These are phyloP conservation scores for Adansonia digitata DNA, from an alignment of 345 rosid genomes.

Conservation along the genomic window DNA sequence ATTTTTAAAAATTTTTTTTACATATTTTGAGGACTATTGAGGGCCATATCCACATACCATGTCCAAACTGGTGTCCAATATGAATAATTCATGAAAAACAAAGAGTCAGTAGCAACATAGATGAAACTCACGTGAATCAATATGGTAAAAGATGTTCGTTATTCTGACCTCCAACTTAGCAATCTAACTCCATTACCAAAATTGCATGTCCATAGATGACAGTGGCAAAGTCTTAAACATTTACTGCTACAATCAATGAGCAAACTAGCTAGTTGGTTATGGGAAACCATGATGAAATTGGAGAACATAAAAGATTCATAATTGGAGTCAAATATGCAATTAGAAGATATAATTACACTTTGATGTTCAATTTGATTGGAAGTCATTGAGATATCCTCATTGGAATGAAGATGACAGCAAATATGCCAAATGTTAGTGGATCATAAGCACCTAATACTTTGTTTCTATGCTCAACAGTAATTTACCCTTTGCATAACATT, in stretches of 20 bases:
- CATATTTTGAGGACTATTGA: no score
- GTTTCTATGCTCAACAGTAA: background rate
- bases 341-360: no score
- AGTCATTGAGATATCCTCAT: background rate
- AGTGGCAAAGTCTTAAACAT: background rate
- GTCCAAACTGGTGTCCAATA: no score
- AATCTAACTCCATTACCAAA: background rate
- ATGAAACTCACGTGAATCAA: background rate
- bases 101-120: no score
- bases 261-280: background rate
- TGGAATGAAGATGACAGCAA: background rate
- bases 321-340: background rate
- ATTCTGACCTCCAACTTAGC: background rate
- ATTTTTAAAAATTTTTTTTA: no score
- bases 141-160: background rate
- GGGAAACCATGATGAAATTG: background rate
- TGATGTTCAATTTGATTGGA: background rate
- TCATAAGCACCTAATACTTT: background rate
- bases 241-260: background rate
- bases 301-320: background rate
- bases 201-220: no score
- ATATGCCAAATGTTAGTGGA: background rate
- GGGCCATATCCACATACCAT: no score
- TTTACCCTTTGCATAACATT: background rate
- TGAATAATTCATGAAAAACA: no score